Evolutionary conservation across 352 stramenopile species (phyloP), one percentile per base, ranked within the genome.

Genomic region (Pythium brassicae): DNA sequence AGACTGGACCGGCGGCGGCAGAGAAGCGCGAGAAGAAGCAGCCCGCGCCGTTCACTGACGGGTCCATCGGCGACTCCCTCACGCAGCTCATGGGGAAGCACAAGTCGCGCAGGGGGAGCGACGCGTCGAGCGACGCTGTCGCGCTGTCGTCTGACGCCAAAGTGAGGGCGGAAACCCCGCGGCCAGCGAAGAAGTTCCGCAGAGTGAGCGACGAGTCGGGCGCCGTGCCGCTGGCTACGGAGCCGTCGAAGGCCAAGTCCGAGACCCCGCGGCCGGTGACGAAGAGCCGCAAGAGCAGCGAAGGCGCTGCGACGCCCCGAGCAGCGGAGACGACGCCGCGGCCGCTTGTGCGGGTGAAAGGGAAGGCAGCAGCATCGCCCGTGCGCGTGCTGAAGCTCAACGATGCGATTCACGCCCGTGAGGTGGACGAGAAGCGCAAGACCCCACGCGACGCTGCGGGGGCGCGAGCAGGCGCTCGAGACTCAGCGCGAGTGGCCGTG

Each of bases 71-170:
- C 32, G 32, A 37, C 14, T 37, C 32, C 8, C 32, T 37, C 32
- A 37, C 32, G 2, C 50, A 61, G 22, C 47, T 7, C 42, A 23
- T 47, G 9, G 40, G 37, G 34, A 42, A 43, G n/a, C 25, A 17
- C 19, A 49, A 39, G 45, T 14, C 45, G 20, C n/a, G 44, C 20
- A 53, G 35, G 32, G 35, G 17, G 37, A 59, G 44, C 17, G 32
- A 1, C 37, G 37, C n/a, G 37, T 44, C 37, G 8, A 7, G n/a
- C n/a, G n/a, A n/a, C n/a, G n/a, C n/a, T n/a, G n/a, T n/a, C n/a
- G n/a, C n/a, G n/a, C n/a, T n/a, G n/a, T n/a, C n/a, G n/a, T n/a
- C n/a, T n/a, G n/a, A n/a, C n/a, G n/a, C n/a, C n/a, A n/a, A n/a
- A n/a, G n/a, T n/a, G n/a, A n/a, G n/a, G n/a, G n/a, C n/a, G n/a